A percentile compares a stretch with the other conserved stretches of the same genome.
phyloP scores from a whole-genome alignment of 2,329 filamentous ascomycete species.

The Biscogniauxia mediterranea region DNA sequence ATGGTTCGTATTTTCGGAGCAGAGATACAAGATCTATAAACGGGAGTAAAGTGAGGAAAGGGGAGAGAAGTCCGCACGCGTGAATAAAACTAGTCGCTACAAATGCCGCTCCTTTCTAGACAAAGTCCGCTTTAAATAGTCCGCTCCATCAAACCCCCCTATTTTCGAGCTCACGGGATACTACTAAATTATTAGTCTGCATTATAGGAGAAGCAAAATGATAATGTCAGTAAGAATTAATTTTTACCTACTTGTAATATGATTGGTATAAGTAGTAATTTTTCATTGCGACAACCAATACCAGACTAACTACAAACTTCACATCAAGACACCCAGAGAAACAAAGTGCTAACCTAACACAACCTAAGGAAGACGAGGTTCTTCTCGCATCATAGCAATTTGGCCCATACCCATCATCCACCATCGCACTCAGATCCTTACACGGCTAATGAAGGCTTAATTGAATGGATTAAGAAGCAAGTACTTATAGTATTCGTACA shows the following conservation, averaged over 20 bases:
- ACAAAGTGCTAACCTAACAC: conserved; percentile 6
- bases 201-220: too few species aligned
- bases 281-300: too few species aligned
- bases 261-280: too few species aligned
- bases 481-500: neutral
- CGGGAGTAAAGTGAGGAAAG: neutral
- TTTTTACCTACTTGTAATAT: too few species aligned
- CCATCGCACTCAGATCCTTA: conserved; percentile 44
- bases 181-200: too few species aligned
- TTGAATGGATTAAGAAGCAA: neutral
- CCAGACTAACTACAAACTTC: too few species aligned
- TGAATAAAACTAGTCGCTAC: neutral
- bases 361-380: too few species aligned
- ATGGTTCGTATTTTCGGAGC: neutral
- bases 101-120: neutral
- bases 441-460: too few species aligned
- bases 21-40: neutral
- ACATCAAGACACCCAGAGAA: too few species aligned
- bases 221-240: too few species aligned
- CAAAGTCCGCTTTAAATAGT: neutral
- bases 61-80: neutral
- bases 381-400: conserved; percentile 11
- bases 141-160: neutral
- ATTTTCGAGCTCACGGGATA: too few species aligned
- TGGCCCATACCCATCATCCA: conserved; percentile 3